Evolutionary conservation across 148 eudicot species (phyloP).

Genomic region (Rhododendron griersonianum): DNA sequence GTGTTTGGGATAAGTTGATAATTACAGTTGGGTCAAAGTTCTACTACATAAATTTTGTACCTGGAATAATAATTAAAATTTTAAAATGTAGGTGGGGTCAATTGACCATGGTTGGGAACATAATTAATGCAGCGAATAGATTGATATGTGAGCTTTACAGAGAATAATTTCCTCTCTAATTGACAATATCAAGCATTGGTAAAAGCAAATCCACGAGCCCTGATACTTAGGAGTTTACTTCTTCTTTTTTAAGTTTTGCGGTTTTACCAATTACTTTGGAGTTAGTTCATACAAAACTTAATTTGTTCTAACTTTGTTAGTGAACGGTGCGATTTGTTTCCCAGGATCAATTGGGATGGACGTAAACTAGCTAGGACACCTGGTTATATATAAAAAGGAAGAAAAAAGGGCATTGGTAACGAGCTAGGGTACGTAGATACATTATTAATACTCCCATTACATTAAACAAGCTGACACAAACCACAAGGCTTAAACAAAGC

Average conservation of each 20-base stretch:
- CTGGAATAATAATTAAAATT: too few relatives aligned
- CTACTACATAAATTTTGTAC: not conserved
- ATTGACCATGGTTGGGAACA: not conserved
- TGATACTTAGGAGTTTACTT: too few relatives aligned
- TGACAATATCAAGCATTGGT: not conserved
- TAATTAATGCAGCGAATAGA: not conserved
- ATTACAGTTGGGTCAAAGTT: not conserved
- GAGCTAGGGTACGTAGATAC: not conserved
- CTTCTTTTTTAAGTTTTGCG: too few relatives aligned
- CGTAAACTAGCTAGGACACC: too few relatives aligned
- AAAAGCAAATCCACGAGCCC: not conserved
- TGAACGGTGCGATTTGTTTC: too few relatives aligned
- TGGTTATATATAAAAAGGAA: too few relatives aligned
- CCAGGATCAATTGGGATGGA: accelerated
- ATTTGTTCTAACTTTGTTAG: too few relatives aligned
- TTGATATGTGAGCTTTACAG: not conserved
- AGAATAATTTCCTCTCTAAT: not conserved
- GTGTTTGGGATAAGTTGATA: not conserved
- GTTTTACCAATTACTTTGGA: too few relatives aligned
- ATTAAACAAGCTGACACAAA: not conserved
- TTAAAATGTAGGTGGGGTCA: not conserved
- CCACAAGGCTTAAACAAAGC: not conserved
- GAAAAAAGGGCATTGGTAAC: not conserved
- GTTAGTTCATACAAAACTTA: too few relatives aligned
- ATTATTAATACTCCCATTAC: not conserved